These are phyloP conservation scores for Yamadazyma oceani DNA, from an alignment of 1,139 yeast species.

Conservation along the genomic window DNA sequence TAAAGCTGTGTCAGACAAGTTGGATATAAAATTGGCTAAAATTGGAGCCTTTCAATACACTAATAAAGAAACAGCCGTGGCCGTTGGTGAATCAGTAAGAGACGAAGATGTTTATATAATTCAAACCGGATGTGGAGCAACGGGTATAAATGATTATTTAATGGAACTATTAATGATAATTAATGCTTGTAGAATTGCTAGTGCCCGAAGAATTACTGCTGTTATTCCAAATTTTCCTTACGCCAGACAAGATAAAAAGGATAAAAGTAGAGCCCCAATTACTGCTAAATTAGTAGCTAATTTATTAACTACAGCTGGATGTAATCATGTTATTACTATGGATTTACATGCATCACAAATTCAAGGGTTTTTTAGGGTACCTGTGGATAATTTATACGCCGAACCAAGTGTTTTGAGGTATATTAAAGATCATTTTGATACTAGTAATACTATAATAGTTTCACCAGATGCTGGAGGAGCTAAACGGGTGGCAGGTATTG, in stretches of 20 bases:
- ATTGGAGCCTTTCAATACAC: constrained; percentile 71
- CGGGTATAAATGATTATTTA: constrained; percentile 74
- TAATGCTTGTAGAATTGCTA: constrained; percentile 93
- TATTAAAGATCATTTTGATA: constrained; percentile 69
- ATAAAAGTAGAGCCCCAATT: constrained; percentile 94
- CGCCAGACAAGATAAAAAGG: constrained; percentile 97
- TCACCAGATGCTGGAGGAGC: constrained; percentile 99
- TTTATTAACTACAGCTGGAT: constrained; percentile 92
- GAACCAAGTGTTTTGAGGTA: constrained; percentile 93
- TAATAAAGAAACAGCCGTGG: constrained; percentile 85
- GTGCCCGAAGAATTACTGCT: constrained; percentile 93
- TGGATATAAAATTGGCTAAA: constrained; percentile 57
- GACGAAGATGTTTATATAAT: constrained; percentile 94
- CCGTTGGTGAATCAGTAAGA: constrained; percentile 92
- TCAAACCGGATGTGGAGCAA: constrained; percentile 86
- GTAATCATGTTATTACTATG: constrained; percentile 96
- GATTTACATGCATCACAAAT: constrained; percentile 97
- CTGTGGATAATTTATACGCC: constrained; percentile 94
- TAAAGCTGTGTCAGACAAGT: constrained; percentile 59
- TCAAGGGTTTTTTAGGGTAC: constrained; percentile 94
- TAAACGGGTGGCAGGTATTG: constrained; percentile 93
- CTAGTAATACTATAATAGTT: constrained; percentile 74
- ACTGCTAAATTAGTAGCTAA: constrained; percentile 97
- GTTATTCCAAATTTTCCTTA: constrained; percentile 95
- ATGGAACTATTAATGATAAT: constrained; percentile 88